phyloP scores from a whole-genome alignment of 495 filamentous ascomycete species.

The Talaromyces ruber region DNA sequence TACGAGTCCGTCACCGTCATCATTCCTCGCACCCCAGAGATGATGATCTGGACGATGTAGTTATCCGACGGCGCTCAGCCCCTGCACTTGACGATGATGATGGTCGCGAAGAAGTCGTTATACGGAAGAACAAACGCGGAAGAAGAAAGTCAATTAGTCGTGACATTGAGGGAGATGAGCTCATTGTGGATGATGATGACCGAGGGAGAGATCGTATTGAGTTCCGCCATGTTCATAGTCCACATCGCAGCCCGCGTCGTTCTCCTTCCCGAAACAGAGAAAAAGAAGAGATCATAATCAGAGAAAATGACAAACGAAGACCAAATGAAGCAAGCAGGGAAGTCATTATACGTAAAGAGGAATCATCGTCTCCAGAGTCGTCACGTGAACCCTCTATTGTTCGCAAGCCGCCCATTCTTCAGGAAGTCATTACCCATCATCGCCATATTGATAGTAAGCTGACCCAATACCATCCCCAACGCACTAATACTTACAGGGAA shows the following conservation, averaged over 20 bases:
- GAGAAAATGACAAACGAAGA: neutral
- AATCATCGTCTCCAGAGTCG: slow-evolving; percentile 14
- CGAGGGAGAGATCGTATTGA: slow-evolving; percentile 6
- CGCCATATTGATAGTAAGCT: slow-evolving; percentile 70
- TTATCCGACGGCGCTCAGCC: slow-evolving; percentile 7
- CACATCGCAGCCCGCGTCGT: neutral
- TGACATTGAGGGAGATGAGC: slow-evolving; percentile 1
- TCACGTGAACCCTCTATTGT: slow-evolving; percentile 45
- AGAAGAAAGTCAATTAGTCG: neutral
- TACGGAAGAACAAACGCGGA: neutral
- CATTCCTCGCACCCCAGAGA: neutral
- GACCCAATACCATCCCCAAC: neutral
- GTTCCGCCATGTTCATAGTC: neutral
- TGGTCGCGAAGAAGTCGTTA: slow-evolving; percentile 4
- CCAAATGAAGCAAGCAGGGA: neutral
- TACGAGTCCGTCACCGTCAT: neutral
- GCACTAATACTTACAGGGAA: slow-evolving; percentile 5
- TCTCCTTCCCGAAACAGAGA: neutral
- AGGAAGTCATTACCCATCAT: slow-evolving; percentile 80
- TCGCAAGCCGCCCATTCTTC: slow-evolving; percentile 61
- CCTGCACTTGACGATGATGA: slow-evolving; percentile 8
- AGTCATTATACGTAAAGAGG: slow-evolving; percentile 2
- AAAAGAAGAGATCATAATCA: slow-evolving; percentile 9
- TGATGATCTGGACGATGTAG: slow-evolving; percentile 12
- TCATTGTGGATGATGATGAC: neutral